These are phyloP conservation scores for Rhodocollybia butyracea DNA, from an alignment of 768 basidiomycete species.

Conservation along the genomic window DNA sequence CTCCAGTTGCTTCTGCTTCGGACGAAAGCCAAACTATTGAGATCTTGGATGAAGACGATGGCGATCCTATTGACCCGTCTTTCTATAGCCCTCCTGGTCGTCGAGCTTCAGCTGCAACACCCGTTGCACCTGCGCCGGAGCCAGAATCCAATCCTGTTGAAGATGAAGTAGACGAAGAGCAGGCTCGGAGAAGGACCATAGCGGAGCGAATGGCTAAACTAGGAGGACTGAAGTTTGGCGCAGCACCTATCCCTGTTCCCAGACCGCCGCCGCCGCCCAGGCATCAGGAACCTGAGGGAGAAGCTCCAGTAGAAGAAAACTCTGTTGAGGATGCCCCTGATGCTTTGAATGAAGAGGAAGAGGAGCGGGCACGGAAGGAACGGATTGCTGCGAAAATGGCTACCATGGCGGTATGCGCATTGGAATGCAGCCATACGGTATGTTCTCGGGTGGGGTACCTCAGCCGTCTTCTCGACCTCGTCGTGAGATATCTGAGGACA, in stretches of 20 bases:
- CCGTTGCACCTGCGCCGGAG: conserved; percentile 9
- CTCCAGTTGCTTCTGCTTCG: too few relatives aligned
- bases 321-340: conserved; percentile 24
- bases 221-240: conserved; percentile 82
- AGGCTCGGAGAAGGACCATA: conserved; percentile 63
- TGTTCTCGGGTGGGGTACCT: conserved; percentile 3
- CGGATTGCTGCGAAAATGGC: conserved; percentile 52
- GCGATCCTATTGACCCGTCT: conserved; percentile 67
- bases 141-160: conserved; percentile 22
- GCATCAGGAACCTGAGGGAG: conserved; percentile 21
- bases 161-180: conserved; percentile 47
- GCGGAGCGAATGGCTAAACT: conserved; percentile 95
- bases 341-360: conserved; percentile 54
- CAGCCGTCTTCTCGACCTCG: conserved; percentile 15
- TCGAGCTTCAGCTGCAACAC: conserved; percentile 20
- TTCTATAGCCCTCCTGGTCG: conserved; percentile 52
- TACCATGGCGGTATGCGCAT: conserved; percentile 55
- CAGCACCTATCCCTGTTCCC: conserved; percentile 46
- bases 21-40: conserved; percentile 10
- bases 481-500: conserved; percentile 13
- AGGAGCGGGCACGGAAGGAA: conserved; percentile 55
- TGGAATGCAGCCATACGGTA: conserved; percentile 45
- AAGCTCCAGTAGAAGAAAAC: conserved; percentile 18
- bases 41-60: conserved; percentile 60
- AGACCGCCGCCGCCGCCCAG: conserved; percentile 34